These are phyloP conservation scores for Smallanthus sonchifolius DNA, from an alignment of 129 eudicot species.

Conservation along the genomic window DNA sequence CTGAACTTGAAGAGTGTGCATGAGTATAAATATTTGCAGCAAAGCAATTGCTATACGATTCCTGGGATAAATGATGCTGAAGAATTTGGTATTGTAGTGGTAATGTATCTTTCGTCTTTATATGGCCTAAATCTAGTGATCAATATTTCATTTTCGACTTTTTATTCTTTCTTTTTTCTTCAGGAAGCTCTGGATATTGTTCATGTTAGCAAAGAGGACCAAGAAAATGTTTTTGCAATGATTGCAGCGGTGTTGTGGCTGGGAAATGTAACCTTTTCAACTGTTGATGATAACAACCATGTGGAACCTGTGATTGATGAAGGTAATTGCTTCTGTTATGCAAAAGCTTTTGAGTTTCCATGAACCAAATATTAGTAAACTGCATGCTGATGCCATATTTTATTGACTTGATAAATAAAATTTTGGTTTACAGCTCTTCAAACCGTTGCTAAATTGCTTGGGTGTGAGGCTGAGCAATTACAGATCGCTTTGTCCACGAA, in stretches of 20 bases:
- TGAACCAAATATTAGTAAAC: slow-evolving; percentile 5
- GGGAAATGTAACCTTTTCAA: slow-evolving; percentile 65
- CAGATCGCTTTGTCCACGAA: slow-evolving; percentile 61
- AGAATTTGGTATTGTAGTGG: slow-evolving; percentile 67
- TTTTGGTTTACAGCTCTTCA: slow-evolving; percentile 43
- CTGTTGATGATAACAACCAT: slow-evolving; percentile 69
- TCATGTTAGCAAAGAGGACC: slow-evolving; percentile 82
- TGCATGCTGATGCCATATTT: neutral
- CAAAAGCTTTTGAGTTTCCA: slow-evolving; percentile 1
- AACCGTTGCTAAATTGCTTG: slow-evolving; percentile 60
- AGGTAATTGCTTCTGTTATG: slow-evolving; percentile 40
- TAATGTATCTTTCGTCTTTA: slow-evolving; percentile 22
- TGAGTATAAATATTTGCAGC: slow-evolving; percentile 68
- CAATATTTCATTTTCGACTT: neutral
- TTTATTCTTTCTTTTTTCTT: slow-evolving; percentile 15
- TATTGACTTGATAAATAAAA: neutral
- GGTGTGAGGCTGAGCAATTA: slow-evolving; percentile 49
- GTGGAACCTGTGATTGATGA: slow-evolving; percentile 80
- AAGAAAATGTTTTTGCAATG: slow-evolving; percentile 76
- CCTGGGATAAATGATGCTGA: slow-evolving; percentile 84
- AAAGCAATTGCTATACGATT: slow-evolving; percentile 73
- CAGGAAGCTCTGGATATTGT: slow-evolving; percentile 90
- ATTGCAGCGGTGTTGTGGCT: slow-evolving; percentile 87
- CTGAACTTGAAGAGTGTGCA: slow-evolving; percentile 57
- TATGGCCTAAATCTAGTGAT: neutral